Evolutionary conservation across 1,284 basidiomycete species (phyloP).

Genomic region (Hemileccinum hortonii): DNA sequence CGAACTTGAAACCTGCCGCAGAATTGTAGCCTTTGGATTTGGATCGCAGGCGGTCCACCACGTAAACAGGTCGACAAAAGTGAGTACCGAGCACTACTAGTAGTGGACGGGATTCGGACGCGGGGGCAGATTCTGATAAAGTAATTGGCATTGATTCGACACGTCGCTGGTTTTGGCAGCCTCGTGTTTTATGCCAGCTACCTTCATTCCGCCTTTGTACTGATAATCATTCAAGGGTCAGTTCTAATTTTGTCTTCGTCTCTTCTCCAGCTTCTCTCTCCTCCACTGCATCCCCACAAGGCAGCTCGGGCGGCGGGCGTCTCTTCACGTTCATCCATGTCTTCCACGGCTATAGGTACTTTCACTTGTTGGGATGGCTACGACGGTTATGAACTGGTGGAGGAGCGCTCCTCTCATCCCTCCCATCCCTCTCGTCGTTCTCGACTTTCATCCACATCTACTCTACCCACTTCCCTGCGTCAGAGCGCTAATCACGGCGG

Average conservation of each 20-base stretch:
- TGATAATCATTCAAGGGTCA: conserved; percentile 35
- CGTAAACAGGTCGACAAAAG: background rate
- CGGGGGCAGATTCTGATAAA: conserved; percentile 20
- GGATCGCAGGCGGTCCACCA: background rate
- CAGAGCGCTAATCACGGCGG: conserved; percentile 19
- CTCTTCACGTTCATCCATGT: conserved; percentile 21
- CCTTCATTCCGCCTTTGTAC: conserved; percentile 20
- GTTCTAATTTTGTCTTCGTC: conserved; percentile 27
- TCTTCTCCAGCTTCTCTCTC: conserved; percentile 12
- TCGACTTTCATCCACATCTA: conserved; percentile 22
- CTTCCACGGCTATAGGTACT: conserved; percentile 35
- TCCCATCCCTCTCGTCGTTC: conserved; percentile 22
- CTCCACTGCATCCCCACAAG: conserved; percentile 21
- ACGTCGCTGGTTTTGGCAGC: conserved; percentile 32
- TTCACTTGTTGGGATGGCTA: conserved; percentile 42
- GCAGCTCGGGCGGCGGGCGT: conserved; percentile 16
- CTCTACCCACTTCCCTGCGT: conserved; percentile 12
- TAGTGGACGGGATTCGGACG: too few relatives aligned
- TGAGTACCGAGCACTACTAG: background rate
- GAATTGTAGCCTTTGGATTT: background rate
- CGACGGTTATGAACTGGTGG: conserved; percentile 31
- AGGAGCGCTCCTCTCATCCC: conserved; percentile 15
- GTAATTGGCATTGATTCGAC: conserved; percentile 20
- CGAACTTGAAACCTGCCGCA: background rate
- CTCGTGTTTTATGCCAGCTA: conserved; percentile 35